Evolutionary conservation across 306 rosid species (phyloP).

Genomic region (Carpinus viminea): DNA sequence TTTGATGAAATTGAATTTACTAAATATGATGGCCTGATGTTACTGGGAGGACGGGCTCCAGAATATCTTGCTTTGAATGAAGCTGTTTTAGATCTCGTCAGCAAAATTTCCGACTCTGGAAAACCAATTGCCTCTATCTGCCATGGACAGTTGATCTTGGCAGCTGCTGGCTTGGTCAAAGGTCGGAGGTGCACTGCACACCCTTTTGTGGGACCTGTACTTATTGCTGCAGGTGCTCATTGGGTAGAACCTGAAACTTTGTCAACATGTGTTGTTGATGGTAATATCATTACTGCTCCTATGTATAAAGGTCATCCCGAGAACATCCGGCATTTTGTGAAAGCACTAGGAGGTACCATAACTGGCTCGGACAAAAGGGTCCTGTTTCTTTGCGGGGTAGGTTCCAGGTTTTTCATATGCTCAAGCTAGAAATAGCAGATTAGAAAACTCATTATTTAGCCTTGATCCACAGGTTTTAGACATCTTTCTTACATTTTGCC

Average conservation of each 20-base stretch:
- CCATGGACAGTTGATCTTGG: conserved; percentile 83
- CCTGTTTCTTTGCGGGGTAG: conserved; percentile 90
- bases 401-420: conserved; percentile 21
- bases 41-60: conserved; percentile 96
- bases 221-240: conserved; percentile 73
- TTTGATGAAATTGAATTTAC: conserved; percentile 62
- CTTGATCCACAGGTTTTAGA: neutral
- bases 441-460: neutral
- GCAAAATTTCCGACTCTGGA: conserved; percentile 45
- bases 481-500: neutral
- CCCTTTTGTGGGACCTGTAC: conserved; percentile 54
- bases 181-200: conserved; percentile 72
- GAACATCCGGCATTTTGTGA: conserved; percentile 53
- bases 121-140: conserved; percentile 74
- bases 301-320: conserved; percentile 65
- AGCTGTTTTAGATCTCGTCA: conserved; percentile 51
- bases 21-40: conserved; percentile 72
- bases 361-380: conserved; percentile 60
- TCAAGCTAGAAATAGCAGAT: conserved; percentile 10
- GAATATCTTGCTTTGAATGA: conserved; percentile 72
- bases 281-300: conserved; percentile 61
- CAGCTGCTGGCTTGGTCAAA: conserved; percentile 68
- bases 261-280: conserved; percentile 61
- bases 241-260: conserved; percentile 79
- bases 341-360: conserved; percentile 78